Conservation (phyloP, 2,329 filamentous ascomycete species). For the Fusarium chlamydosporum region DNA sequence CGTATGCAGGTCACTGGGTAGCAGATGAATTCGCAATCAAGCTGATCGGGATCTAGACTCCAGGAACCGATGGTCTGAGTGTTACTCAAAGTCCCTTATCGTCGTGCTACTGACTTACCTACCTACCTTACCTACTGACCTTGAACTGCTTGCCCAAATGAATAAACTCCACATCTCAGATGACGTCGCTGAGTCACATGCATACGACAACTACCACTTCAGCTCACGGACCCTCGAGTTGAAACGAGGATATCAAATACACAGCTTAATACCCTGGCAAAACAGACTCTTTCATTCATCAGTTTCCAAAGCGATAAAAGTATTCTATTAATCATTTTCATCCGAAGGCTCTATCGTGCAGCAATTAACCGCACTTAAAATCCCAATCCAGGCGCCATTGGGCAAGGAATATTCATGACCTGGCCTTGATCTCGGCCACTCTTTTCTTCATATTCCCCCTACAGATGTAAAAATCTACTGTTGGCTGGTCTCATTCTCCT, state of each 20-base stretch:
- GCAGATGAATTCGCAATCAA: neutral
- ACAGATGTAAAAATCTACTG: conserved; percentile 8
- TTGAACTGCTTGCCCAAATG: neutral
- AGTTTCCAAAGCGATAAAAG: conserved; percentile 1
- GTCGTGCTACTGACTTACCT: conserved; percentile 6
- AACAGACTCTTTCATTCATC: neutral
- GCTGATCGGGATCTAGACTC: neutral
- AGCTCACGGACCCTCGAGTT: neutral
- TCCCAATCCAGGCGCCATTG: conserved; percentile 22
- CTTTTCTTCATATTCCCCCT: neutral
- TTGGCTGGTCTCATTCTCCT: conserved; percentile 11
- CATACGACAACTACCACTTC: neutral
- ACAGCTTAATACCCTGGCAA: neutral
- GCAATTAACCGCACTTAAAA: conserved; percentile 21
- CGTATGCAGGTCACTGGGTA: neutral
- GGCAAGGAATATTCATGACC: conserved; percentile 2
- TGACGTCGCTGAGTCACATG: conserved; percentile 36
- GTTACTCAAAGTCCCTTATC: conserved; percentile 30
- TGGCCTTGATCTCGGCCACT: neutral
- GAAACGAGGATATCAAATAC: neutral
- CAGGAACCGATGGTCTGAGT: conserved; percentile 6
- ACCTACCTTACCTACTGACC: neutral
- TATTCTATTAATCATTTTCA: conserved; percentile 28
- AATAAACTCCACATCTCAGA: conserved; percentile 34
- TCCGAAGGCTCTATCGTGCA: conserved; percentile 12